These are phyloP conservation scores for Globisporangium alternatum DNA, from an alignment of 352 stramenopile species.

Conservation along the genomic window DNA sequence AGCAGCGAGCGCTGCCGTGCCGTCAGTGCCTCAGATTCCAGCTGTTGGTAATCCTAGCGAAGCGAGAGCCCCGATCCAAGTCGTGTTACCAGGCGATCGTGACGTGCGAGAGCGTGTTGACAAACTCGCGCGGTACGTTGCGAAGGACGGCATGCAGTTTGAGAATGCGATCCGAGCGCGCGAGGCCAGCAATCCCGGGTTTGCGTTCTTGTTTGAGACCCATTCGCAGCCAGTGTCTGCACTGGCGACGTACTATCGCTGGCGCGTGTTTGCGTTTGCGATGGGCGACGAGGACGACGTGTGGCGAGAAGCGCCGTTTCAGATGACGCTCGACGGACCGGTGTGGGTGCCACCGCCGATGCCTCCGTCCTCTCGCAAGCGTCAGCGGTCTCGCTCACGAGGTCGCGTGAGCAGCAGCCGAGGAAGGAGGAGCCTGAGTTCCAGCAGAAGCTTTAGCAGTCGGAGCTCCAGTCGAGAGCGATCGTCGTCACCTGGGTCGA, in stretches of 20 bases:
- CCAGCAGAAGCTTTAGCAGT: constrained; percentile 27
- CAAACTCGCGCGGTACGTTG: constrained; percentile 56
- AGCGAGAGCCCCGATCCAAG: constrained; percentile 26
- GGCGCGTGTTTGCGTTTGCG: constrained; percentile 65
- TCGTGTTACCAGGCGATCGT: constrained; percentile 38
- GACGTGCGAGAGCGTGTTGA: constrained; percentile 36
- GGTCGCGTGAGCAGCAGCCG: constrained; percentile 11
- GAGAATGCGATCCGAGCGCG: constrained; percentile 55
- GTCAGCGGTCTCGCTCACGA: constrained; percentile 21
- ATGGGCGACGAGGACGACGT: constrained; percentile 55
- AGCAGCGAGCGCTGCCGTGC: constrained; percentile 12
- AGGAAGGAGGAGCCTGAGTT: constrained; percentile 11
- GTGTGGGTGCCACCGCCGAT: constrained; percentile 61
- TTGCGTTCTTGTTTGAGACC: constrained; percentile 54
- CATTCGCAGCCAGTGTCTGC: constrained; percentile 16
- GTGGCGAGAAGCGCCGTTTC: constrained; percentile 55
- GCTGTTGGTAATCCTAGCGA: neutral
- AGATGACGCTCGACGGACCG: constrained; percentile 53
- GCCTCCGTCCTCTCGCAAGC: constrained; percentile 17
- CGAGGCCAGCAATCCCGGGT: constrained; percentile 34
- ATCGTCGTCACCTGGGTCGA: constrained; percentile 2
- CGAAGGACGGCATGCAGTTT: constrained; percentile 60
- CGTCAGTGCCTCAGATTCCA: constrained; percentile 5
- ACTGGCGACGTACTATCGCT: constrained; percentile 63
- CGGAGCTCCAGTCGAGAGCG: constrained; percentile 28